Base-by-base conservation (phyloP, 2,329 filamentous ascomycete species). In the Claviceps sorghi region DNA sequence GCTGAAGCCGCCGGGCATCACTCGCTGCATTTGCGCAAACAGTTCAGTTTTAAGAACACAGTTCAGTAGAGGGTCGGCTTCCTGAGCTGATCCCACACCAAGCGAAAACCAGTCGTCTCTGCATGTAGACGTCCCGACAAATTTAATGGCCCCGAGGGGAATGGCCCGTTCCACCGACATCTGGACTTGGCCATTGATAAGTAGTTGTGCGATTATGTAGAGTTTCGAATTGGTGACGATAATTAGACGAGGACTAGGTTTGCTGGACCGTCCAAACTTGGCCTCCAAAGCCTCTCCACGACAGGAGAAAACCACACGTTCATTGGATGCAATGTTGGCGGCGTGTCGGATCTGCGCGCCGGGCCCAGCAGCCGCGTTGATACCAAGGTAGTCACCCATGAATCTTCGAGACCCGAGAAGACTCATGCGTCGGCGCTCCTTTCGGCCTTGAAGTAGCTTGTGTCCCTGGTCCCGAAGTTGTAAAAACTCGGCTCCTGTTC, bases 71-170 rank as follows among this genome's bases (percentile, higher is more conserved):
- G 93, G 89, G 67, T 98, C 93, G 0, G 93, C 77, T 65, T 97
- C 91, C 64, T 95, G 88, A 9, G 84, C 83, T 34, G 90, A 90
- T n/a, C 87, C 88, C 45, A 94, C 78, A 3, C 90, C 88, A 38
- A 98, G 74, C 1, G 91, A 88, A 67, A 98, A 96, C 93, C 93
- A 98, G 68, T 98, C 93, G 61, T 98, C 93, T 57, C 87, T 88
- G 55, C 86, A 72, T 17, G 79, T 88, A 2, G 91, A 96, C 5
- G 80, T 74, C 61, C 88, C 82, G 58, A 98, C 74, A 62, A 84
- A 93, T 67, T 94, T 95, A 73, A 98, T 91, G 10, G 89, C 80
- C 2, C 88, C 88, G 19, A 97, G 71, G 0, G 89, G 82, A 55
- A 97, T 81, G 0, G 86, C 83, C 51, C 86, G 80, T 65, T 98